Evolutionary conservation across 78 protist genomes (phyloP).

Genomic region (Planoprotostelium fungivorum): DNA sequence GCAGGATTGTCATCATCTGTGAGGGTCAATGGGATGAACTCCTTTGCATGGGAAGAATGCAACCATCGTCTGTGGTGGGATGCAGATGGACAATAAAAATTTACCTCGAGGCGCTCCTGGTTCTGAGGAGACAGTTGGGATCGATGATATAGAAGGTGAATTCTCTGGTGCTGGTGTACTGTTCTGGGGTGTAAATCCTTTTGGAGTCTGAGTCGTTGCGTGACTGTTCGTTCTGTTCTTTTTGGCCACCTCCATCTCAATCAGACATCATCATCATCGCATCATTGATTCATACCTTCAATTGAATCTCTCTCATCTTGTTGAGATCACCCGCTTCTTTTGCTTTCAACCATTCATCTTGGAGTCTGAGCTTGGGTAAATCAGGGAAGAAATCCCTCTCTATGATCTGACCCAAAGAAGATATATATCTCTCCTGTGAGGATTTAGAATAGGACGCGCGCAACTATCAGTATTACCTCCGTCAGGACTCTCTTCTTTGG

Average conservation of each 20-base stretch:
- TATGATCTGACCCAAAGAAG: slow-evolving; percentile 28
- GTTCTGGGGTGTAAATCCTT: no score
- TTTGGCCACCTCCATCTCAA: slow-evolving; percentile 8
- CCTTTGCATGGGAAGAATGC: background rate
- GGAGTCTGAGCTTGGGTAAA: slow-evolving; percentile 31
- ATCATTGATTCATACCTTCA: slow-evolving; percentile 5
- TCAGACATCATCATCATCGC: background rate
- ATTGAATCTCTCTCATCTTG: slow-evolving; percentile 28
- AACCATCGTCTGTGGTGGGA: no score
- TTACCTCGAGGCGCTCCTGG: background rate
- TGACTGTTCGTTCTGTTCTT: no score
- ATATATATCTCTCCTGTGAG: slow-evolving; percentile 38
- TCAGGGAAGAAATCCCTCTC: slow-evolving; percentile 68
- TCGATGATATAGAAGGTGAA: background rate
- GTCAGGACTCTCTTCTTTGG: background rate
- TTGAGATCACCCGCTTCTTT: slow-evolving; percentile 41
- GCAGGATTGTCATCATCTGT: background rate
- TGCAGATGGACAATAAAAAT: background rate
- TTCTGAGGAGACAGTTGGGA: background rate
- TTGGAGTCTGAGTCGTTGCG: no score
- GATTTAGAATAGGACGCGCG: background rate
- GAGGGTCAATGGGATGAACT: no score
- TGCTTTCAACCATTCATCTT: slow-evolving; percentile 53
- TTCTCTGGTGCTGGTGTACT: background rate
- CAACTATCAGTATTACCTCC: background rate